Conservation (phyloP, 2,329 filamentous ascomycete species). For the Phyllosticta ampelicida region DNA sequence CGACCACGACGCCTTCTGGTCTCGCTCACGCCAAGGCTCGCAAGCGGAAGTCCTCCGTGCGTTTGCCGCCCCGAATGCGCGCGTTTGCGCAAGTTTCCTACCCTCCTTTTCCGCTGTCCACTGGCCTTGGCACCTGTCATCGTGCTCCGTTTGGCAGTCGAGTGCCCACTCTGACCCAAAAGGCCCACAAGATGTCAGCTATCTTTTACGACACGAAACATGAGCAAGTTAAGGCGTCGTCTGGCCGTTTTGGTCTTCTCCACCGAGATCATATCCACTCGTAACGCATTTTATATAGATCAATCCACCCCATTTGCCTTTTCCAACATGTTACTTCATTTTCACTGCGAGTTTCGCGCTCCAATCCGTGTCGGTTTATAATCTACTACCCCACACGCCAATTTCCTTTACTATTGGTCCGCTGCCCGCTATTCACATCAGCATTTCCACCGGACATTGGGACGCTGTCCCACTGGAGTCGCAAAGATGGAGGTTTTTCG, state of each 20-base stretch:
- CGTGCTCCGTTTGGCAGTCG: neutral
- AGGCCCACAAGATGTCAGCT: neutral
- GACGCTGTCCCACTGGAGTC: neutral
- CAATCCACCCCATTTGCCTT: neutral
- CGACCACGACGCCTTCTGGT: neutral
- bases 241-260: neutral
- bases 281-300: neutral
- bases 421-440: neutral
- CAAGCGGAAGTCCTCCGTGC: neutral
- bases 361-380: neutral
- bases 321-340: neutral
- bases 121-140: neutral
- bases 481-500: constrained; percentile 6
- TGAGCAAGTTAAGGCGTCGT: neutral
- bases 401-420: neutral
- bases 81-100: constrained; percentile 8
- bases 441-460: neutral
- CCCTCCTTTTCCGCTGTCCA: neutral
- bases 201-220: neutral
- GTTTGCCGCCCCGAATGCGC: neutral
- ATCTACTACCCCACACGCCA: neutral
- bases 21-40: neutral
- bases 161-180: neutral
- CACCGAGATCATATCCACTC: neutral
- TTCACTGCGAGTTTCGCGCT: neutral